A percentile compares a stretch with the other conserved stretches of the same genome.
These are phyloP conservation scores for Silene conica DNA, from an alignment of 148 eudicot species.

Conservation along the genomic window DNA sequence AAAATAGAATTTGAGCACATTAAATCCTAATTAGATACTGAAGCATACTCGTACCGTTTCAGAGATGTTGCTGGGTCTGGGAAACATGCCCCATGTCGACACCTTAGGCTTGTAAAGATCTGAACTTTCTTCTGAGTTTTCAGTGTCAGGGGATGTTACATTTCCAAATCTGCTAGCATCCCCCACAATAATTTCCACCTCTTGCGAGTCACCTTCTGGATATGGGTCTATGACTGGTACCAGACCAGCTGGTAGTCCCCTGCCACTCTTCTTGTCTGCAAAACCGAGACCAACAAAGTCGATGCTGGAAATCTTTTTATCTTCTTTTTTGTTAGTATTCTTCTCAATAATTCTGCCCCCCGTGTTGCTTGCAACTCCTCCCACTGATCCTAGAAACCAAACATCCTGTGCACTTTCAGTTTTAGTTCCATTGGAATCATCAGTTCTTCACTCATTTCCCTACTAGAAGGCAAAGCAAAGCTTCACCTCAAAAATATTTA, in stretches of 20 bases:
- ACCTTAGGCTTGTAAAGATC: constrained; percentile 86
- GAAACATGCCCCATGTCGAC: constrained; percentile 95
- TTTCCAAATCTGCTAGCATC: constrained; percentile 63
- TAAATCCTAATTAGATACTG: constrained; percentile 1
- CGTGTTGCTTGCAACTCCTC: constrained; percentile 23
- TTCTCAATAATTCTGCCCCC: constrained; percentile 20
- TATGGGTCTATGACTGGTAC: constrained; percentile 51
- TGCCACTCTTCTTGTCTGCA: constrained; percentile 61
- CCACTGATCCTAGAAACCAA: constrained; percentile 35
- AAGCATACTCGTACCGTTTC: constrained; percentile 51
- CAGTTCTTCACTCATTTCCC: background rate
- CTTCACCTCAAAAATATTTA: background rate
- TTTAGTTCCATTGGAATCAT: constrained; percentile 5
- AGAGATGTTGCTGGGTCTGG: constrained; percentile 79
- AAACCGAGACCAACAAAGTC: constrained; percentile 82
- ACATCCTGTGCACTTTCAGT: constrained; percentile 9
- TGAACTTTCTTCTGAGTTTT: constrained; percentile 37
- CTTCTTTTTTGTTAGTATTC: constrained; percentile 34
- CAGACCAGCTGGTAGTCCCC: constrained; percentile 80
- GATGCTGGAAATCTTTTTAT: constrained; percentile 45
- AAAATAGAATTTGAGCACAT: background rate
- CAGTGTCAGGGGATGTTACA: constrained; percentile 27
- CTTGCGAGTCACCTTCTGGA: constrained; percentile 58
- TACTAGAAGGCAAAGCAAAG: background rate
- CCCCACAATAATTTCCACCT: constrained; percentile 81